Base-by-base conservation (phyloP, 352 stramenopile species). In the Globisporangium megalacanthum region DNA sequence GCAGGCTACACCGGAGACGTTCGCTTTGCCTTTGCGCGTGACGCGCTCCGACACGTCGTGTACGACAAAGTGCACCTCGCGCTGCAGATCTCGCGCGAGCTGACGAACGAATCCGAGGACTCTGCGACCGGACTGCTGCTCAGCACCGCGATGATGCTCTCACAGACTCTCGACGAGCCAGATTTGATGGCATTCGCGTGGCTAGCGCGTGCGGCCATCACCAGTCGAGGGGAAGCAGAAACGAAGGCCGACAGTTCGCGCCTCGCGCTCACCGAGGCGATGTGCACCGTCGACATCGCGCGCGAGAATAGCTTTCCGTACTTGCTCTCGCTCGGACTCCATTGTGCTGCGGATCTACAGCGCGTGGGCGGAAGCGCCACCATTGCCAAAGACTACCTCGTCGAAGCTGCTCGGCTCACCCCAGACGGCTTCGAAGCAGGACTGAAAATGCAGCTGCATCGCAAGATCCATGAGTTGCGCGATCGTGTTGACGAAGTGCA, bases 381-480 rank as follows among this genome's bases (percentile, higher is more conserved):
- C n/a, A 36, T 22, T 10, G 64, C 61, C n/a, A 64, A 57, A 46
- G 47, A 36, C 9, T 29, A 66, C 22, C 54, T 83, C 14, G 54
- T 68, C 1, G 62, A 83, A 57, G 68, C 71, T 22, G 68, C 69
- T 6, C 65, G 49, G 39, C 37, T 80, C 33, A 64, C 77, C 50
- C 69, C 49, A 14, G 61, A 69, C 4, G 54, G 52, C 13, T 55
- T 79, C 5, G 69, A 78, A n/a, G 46, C 69, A 20, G 29, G 33
- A 4, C 48, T 68, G 2, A 80, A 78, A 37, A 80, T 83, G 73
- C 62, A 75, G 31, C 50, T 83, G 6, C 73, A 83, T 39, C 65
- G 66, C 11, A 78, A 69, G 33, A 75, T 83, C 5, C 66, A 59
- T 33, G 58, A 67, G 8, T 50, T 75, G 33, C 37, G 70, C 15